phyloP scores from a whole-genome alignment of 225 moss, liverwort and hornwort species.

The Marchantia paleacea region DNA sequence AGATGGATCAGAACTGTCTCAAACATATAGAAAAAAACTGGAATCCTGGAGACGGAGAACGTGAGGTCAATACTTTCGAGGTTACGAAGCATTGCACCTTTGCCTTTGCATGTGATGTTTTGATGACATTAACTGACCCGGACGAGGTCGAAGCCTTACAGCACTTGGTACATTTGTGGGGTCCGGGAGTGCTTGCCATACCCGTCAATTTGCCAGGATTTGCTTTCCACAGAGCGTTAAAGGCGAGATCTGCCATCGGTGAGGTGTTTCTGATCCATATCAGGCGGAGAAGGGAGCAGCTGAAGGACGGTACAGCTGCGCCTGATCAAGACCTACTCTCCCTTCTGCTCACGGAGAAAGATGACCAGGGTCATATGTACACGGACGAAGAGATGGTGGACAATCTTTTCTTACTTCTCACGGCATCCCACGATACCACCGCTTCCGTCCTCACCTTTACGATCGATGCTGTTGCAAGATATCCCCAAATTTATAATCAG shows the following conservation, averaged over 20 bases:
- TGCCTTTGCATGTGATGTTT: too few relatives aligned
- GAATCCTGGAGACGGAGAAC: too few relatives aligned
- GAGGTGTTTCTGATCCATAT: background rate
- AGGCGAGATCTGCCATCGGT: background rate
- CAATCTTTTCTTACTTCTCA: constrained; percentile 30
- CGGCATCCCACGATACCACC: constrained; percentile 42
- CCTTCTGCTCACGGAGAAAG: constrained; percentile 22
- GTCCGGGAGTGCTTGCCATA: background rate
- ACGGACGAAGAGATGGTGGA: constrained; percentile 41
- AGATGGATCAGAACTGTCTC: too few relatives aligned
- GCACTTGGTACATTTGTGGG: too few relatives aligned
- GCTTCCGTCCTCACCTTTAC: constrained; percentile 28
- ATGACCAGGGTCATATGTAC: constrained; percentile 30
- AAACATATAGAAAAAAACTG: too few relatives aligned
- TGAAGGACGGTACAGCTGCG: too few relatives aligned
- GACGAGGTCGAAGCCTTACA: too few relatives aligned
- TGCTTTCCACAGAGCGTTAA: background rate
- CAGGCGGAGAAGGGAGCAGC: background rate
- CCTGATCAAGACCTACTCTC: constrained; percentile 40
- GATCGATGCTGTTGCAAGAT: background rate
- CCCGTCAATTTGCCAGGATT: constrained; percentile 5
- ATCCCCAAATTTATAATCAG: constrained; percentile 4
- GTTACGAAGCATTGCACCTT: too few relatives aligned
- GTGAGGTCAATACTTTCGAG: too few relatives aligned
- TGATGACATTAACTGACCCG: too few relatives aligned